Evolutionary conservation across 192 early-diverging fungal species (phyloP).

Genomic region (Lunasporangiospora selenospora): DNA sequence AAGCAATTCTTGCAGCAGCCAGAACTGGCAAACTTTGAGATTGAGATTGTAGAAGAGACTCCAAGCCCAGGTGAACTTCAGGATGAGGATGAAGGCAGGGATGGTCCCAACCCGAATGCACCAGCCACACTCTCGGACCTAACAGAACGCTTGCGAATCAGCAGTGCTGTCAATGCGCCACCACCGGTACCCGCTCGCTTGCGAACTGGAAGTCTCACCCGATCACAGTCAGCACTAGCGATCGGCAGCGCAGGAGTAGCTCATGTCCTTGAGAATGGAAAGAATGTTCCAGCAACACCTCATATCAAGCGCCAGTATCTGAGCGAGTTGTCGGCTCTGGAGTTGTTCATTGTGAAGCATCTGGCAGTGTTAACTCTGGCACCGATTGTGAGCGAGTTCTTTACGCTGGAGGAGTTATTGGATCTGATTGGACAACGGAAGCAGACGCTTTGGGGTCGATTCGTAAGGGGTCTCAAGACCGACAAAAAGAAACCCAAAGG

Average conservation of each 20-base stretch:
- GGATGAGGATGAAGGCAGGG: constrained; percentile 16
- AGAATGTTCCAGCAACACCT: no score
- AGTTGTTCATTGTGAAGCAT: constrained; percentile 84
- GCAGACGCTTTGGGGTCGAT: constrained; percentile 78
- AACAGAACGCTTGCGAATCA: constrained; percentile 41
- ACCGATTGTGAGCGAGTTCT: constrained; percentile 69
- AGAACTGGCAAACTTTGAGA: constrained; percentile 29
- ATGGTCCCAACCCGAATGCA: constrained; percentile 25
- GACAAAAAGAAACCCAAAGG: constrained; percentile 63
- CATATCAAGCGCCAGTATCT: constrained; percentile 55
- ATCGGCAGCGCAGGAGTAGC: constrained; percentile 2
- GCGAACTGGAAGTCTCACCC: no score
- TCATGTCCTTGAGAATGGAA: background rate
- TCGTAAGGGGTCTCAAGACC: constrained; percentile 70
- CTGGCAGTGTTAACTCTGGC: constrained; percentile 82
- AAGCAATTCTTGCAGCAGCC: no score
- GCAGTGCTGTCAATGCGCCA: background rate
- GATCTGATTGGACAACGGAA: constrained; percentile 81
- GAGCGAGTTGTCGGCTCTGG: constrained; percentile 77
- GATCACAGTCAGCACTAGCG: no score
- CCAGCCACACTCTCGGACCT: constrained; percentile 43
- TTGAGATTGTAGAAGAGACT: constrained; percentile 39
- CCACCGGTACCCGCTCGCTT: no score
- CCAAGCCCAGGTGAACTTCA: background rate
- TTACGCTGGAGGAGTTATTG: constrained; percentile 76